Evolutionary conservation across 164 flowering plant genomes (phyloP).

Genomic region (Berberis vulgaris): DNA sequence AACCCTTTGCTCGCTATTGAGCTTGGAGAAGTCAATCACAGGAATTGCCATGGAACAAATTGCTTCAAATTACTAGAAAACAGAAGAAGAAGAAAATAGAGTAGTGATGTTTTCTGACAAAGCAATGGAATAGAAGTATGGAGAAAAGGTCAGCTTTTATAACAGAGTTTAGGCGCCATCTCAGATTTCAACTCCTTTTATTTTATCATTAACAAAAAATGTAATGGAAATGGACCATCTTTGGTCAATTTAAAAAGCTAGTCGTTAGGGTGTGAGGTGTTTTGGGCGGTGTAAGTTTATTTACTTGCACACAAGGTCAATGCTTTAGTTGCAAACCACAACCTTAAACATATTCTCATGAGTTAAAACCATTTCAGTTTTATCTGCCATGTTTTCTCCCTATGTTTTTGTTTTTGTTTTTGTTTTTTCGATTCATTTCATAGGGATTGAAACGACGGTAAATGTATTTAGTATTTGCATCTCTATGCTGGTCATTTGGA

Average conservation of each 20-base stretch:
- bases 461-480: no score
- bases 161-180: conserved; percentile 7
- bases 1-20: conserved; percentile 60
- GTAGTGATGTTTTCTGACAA: neutral
- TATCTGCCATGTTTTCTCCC: no score
- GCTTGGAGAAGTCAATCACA: conserved; percentile 83
- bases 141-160: conserved; percentile 3
- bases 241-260: neutral
- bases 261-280: neutral
- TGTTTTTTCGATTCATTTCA: no score
- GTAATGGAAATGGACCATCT: neutral
- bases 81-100: neutral
- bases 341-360: neutral
- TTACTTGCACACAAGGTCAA: conserved; percentile 1
- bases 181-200: neutral
- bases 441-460: no score
- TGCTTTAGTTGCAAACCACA: neutral
- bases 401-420: no score
- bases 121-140: neutral
- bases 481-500: no score
- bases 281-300: neutral
- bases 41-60: conserved; percentile 57
- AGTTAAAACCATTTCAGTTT: neutral
- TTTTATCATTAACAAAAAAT: no score
- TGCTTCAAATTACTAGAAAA: conserved; percentile 1